Evolutionary conservation across 106 monocot genomes (phyloP).

Genomic region (Chionographis japonica): DNA sequence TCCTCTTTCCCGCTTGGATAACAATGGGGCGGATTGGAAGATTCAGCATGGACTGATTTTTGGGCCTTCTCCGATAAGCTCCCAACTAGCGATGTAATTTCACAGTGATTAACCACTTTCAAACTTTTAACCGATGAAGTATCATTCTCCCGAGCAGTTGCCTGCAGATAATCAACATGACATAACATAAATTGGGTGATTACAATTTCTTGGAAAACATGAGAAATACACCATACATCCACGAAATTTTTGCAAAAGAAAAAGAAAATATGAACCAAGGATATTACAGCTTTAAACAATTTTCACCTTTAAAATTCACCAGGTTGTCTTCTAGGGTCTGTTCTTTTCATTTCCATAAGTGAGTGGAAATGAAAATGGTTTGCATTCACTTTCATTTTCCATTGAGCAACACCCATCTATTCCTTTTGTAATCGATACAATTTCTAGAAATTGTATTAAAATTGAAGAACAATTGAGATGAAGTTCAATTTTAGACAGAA

Average conservation of each 20-base stretch:
- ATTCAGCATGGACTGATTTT: background rate
- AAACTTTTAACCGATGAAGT: background rate
- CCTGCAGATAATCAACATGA: constrained; percentile 9
- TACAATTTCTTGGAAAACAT: background rate
- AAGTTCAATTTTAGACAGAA: background rate
- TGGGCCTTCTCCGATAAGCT: background rate
- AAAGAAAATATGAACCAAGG: background rate
- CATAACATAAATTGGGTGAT: background rate
- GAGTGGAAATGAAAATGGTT: no score
- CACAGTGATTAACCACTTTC: background rate
- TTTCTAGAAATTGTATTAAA: no score
- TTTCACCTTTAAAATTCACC: no score
- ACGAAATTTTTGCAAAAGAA: background rate
- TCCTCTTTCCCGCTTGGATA: background rate
- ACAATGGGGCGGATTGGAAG: no score
- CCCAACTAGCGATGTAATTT: background rate
- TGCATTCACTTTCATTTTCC: no score
- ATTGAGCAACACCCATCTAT: no score
- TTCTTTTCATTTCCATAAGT: no score
- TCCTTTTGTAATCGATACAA: no score
- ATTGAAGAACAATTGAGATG: no score
- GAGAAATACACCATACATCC: background rate
- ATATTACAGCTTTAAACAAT: no score
- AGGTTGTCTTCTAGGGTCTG: no score
- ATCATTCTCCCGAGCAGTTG: constrained; percentile 2